A percentile compares a stretch with the other conserved stretches of the same genome.
phyloP scores from a whole-genome alignment of 768 basidiomycete genomes.

The Dacryopinax primogenitus region DNA sequence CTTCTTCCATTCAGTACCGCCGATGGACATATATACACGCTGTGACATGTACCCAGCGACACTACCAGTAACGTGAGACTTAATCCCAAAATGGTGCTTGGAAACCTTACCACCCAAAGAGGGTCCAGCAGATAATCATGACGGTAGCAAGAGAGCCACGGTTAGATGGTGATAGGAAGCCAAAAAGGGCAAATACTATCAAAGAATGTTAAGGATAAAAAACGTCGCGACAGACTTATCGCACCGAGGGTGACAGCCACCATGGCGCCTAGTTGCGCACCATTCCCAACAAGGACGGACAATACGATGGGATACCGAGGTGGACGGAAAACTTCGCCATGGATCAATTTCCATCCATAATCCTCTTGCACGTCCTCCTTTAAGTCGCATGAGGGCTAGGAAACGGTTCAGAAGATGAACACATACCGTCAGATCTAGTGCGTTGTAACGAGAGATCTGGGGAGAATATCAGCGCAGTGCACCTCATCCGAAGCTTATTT shows the following conservation, averaged over 20 bases:
- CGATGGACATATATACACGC: conserved; percentile 65
- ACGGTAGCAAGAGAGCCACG: conserved; percentile 88
- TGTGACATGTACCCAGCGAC: conserved; percentile 82
- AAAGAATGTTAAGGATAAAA: background rate
- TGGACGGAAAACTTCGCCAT: conserved; percentile 87
- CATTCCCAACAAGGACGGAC: conserved; percentile 82
- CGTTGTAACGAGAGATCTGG: conserved; percentile 85
- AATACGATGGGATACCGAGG: conserved; percentile 66
- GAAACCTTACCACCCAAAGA: conserved; percentile 63
- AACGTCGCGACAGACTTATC: conserved; percentile 10
- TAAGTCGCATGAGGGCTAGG: conserved; percentile 9
- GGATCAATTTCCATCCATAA: conserved; percentile 96
- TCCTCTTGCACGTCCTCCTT: conserved; percentile 96
- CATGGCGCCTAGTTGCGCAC: conserved; percentile 77
- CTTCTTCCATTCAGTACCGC: conserved; percentile 63
- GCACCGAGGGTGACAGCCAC: conserved; percentile 70
- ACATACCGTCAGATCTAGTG: conserved; percentile 73
- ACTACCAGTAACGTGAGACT: conserved; percentile 29
- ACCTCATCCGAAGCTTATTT: background rate
- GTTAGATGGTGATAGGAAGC: conserved; percentile 91
- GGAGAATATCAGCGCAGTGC: conserved; percentile 1
- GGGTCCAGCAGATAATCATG: conserved; percentile 87
- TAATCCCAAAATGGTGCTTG: background rate
- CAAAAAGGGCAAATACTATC: conserved; percentile 76
- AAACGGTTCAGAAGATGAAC: conserved; percentile 11